Conservation (phyloP, 345 rosid genomes). For the Brassica juncea region DNA sequence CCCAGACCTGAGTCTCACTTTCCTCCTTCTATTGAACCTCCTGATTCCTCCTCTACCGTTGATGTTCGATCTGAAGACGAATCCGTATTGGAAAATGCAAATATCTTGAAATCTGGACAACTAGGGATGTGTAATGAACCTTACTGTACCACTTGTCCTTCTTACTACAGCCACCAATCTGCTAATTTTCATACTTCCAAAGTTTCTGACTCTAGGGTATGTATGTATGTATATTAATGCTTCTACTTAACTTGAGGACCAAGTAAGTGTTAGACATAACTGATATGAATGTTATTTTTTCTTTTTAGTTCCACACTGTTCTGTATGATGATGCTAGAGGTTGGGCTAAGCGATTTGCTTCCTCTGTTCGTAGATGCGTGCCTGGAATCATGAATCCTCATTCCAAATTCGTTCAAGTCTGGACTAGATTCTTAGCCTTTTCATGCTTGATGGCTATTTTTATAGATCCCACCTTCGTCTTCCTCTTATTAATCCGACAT, state of each 20-base stretch:
- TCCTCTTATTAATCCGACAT: constrained; percentile 53
- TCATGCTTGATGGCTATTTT: constrained; percentile 61
- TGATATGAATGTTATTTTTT: constrained; percentile 8
- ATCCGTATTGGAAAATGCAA: constrained; percentile 53
- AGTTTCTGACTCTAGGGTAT: constrained; percentile 52
- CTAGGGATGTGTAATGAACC: constrained; percentile 89
- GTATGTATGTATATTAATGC: constrained; percentile 27
- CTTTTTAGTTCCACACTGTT: constrained; percentile 59
- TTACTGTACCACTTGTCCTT: constrained; percentile 88
- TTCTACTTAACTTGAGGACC: constrained; percentile 14
- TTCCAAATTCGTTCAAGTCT: constrained; percentile 54
- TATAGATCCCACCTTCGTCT: constrained; percentile 80
- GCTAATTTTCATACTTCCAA: constrained; percentile 41
- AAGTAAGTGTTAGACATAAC: constrained; percentile 6
- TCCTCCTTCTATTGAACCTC: constrained; percentile 37
- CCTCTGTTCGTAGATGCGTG: constrained; percentile 44
- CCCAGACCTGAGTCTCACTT: constrained; percentile 41
- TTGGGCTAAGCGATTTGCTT: constrained; percentile 62
- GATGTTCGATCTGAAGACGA: constrained; percentile 34
- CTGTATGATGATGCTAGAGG: constrained; percentile 84
- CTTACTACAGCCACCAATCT: constrained; percentile 52
- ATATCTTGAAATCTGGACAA: constrained; percentile 81
- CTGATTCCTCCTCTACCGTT: neutral
- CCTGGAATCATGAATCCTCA: constrained; percentile 92
- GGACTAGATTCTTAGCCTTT: constrained; percentile 59